phyloP scores from a whole-genome alignment of 306 rosid species.

The Vigna reflexopilosa region DNA sequence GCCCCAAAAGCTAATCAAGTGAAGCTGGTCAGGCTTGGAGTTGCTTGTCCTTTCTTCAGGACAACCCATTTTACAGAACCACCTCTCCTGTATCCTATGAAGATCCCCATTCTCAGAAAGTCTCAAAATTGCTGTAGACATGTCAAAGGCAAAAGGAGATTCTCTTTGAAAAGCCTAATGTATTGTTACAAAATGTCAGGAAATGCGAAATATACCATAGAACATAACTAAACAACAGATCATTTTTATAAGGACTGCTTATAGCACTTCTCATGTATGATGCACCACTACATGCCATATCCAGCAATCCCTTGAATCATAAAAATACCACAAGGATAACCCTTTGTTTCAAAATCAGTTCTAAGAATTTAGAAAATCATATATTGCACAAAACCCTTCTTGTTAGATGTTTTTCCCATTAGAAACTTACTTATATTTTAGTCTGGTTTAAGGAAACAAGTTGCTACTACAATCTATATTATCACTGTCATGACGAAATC shows the following conservation, averaged over 20 bases:
- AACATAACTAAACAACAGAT: not conserved
- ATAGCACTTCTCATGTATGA: not conserved
- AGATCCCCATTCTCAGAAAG: constrained; percentile 84
- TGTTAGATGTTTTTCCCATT: not conserved
- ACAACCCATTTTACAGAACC: constrained; percentile 92
- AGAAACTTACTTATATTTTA: not conserved
- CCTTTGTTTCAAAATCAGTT: constrained; percentile 10
- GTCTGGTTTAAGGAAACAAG: constrained; percentile 4
- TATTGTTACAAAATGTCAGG: constrained; percentile 44
- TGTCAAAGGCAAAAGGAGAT: constrained; percentile 89
- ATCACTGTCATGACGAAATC: constrained; percentile 16
- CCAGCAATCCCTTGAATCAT: not conserved
- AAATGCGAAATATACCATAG: constrained; percentile 23
- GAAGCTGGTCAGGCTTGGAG: constrained; percentile 67
- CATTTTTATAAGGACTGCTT: constrained; percentile 15
- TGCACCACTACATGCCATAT: not conserved
- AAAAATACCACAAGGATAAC: not conserved
- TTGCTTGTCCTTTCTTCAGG: constrained; percentile 59
- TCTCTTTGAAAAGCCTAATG: constrained; percentile 85
- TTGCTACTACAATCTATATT: not conserved
- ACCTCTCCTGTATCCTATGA: constrained; percentile 65
- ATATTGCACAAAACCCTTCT: constrained; percentile 24
- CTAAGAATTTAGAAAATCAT: constrained; percentile 14
- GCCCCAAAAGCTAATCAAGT: constrained; percentile 90
- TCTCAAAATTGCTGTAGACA: constrained; percentile 87